phyloP scores from a whole-genome alignment of 176 grass and related monocot species.

The Triticum timopheevii region DNA sequence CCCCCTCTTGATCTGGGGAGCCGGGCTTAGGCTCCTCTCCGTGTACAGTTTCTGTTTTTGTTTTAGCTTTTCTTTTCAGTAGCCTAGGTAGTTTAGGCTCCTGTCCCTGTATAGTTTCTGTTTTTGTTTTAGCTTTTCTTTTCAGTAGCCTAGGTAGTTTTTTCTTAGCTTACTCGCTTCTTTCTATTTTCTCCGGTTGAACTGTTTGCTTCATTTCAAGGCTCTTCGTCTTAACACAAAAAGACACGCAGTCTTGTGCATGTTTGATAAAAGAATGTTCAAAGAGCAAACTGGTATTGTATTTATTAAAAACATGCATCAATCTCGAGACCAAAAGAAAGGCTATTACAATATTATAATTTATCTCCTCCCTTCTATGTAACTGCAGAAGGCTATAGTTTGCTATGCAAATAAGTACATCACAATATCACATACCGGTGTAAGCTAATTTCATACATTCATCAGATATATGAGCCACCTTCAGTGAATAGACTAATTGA shows the following conservation, averaged over 20 bases:
- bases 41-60: not conserved
- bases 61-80: not conserved
- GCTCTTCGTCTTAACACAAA: not conserved
- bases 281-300: not conserved
- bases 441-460: not conserved
- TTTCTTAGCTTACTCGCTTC: not conserved
- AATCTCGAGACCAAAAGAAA: not conserved
- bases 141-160: not conserved
- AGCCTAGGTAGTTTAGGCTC: slow-evolving; percentile 8
- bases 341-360: not conserved
- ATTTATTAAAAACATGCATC: not conserved
- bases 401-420: not conserved
- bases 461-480: not conserved
- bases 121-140: not conserved
- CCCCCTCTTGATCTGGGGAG: not conserved
- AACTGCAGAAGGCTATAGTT: not conserved
- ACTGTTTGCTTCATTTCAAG: not conserved
- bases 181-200: not conserved
- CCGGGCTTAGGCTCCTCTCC: not conserved
- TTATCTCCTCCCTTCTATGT: not conserved
- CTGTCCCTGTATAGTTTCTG: not conserved
- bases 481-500: not conserved
- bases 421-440: not conserved
- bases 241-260: not conserved
- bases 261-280: not conserved